Base-by-base conservation (phyloP, 2,329 filamentous ascomycete species). In the Cordyceps farinosa region DNA sequence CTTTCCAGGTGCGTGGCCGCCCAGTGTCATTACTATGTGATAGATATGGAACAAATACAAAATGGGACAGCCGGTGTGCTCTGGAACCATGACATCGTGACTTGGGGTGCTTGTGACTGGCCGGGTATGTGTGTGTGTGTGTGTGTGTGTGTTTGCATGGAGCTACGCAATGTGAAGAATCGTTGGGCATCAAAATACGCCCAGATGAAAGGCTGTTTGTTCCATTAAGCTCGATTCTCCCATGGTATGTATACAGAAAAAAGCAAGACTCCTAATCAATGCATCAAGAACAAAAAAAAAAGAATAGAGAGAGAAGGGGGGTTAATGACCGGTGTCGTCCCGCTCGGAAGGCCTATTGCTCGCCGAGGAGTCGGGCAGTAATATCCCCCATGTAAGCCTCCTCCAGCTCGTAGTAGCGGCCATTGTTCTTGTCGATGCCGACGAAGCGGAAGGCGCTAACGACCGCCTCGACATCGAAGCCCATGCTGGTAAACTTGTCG, bases 341-440 rank as follows among this genome's bases (percentile, higher is more conserved):
- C 22, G 13, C 22, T 53, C 51, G n/a, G 7, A 17, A 40, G 8
- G n/a, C 9, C 64, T 75, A 88, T 72, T 86, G 84, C 76, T 97
- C 93, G 44, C 90, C 90, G 40, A 97, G 86, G 7, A 98, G 83
- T 64, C 90, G 84, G 22, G 92, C 91, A 0, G 91, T 96, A 66
- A 98, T 89, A 69, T 97, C 92, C 3, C 91, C 92, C 84, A 96
- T 91, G 69, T 92, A 93, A 1, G 89, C 92, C 70, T 95, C 90
- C 72, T 96, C 91, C n/a, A 97, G 79, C 70, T 91, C 88, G 73
- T 96, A 95, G 72, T 95, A 90, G 68, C 88, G 81, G 0, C 92
- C 92, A 32, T 83, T 84, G 68, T 89, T 91, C 22, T 85, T 85
- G 66, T 94, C 90, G 68, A 97, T 93, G 6, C 91, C 90, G 8